phyloP scores from a whole-genome alignment of 768 basidiomycete species.

The Lactarius akahatsu region DNA sequence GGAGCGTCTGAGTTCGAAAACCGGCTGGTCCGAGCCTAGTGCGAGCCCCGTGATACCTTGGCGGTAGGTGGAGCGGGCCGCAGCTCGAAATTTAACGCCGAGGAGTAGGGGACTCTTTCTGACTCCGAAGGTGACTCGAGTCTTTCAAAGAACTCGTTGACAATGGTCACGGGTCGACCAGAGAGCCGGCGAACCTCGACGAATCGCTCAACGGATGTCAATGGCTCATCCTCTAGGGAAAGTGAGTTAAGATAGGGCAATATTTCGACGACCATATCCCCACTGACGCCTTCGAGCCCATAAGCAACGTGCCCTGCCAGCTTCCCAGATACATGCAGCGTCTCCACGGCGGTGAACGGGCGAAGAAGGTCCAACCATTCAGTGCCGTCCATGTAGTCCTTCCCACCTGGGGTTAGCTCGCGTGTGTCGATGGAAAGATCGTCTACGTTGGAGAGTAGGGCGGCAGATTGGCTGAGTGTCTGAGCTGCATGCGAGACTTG shows the following conservation, averaged over 20 bases:
- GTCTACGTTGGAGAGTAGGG: not conserved
- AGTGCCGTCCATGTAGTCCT: not conserved
- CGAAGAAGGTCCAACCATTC: slow-evolving; percentile 4
- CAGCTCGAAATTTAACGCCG: too few species aligned
- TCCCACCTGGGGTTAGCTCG: not conserved
- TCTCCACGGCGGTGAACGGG: slow-evolving; percentile 3
- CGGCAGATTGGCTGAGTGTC: not conserved
- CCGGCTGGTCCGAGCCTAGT: too few species aligned
- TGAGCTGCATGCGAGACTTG: slow-evolving; percentile 9
- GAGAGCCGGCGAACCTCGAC: not conserved
- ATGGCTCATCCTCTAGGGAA: not conserved
- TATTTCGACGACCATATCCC: not conserved
- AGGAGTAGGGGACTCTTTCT: not conserved
- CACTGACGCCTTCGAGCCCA: not conserved
- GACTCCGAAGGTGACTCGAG: not conserved
- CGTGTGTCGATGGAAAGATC: not conserved
- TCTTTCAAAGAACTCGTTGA: not conserved
- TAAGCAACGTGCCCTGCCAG: not conserved
- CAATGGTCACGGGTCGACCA: not conserved
- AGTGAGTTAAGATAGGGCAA: not conserved
- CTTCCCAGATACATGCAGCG: not conserved
- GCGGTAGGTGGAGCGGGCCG: too few species aligned
- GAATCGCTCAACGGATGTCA: not conserved
- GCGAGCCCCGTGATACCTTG: too few species aligned
- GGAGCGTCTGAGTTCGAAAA: too few species aligned